phyloP scores from a whole-genome alignment of 345 rosid genomes.

The Excoecaria agallocha region DNA sequence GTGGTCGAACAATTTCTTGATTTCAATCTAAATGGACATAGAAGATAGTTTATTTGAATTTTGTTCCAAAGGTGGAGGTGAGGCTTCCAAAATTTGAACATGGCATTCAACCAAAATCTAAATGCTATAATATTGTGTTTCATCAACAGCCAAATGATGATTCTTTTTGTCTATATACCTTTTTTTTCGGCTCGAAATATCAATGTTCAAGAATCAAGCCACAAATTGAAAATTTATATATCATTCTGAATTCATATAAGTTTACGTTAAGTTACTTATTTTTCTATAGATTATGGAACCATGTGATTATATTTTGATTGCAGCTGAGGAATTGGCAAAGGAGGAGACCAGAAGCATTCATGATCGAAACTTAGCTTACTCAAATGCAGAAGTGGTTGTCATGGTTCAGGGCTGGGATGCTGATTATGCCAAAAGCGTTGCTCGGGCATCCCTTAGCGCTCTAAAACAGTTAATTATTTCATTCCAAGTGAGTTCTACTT shows the following conservation, averaged over 20 bases:
- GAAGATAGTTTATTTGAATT: neutral
- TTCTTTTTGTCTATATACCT: too few species aligned
- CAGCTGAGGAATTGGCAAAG: slow-evolving; percentile 77
- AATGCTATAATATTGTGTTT: too few species aligned
- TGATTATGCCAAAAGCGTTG: slow-evolving; percentile 67
- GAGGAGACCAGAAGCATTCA: slow-evolving; percentile 62
- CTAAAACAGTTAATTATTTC: slow-evolving; percentile 71
- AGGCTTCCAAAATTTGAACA: too few species aligned
- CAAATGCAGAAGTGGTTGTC: slow-evolving; percentile 84
- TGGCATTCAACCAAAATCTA: too few species aligned
- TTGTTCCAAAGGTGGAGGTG: too few species aligned
- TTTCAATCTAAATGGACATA: neutral
- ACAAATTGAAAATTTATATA: too few species aligned
- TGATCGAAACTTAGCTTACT: slow-evolving; percentile 54
- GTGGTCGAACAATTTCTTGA: neutral
- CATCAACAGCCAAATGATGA: too few species aligned
- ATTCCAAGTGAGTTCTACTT: slow-evolving; percentile 43
- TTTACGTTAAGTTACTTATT: too few species aligned
- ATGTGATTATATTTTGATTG: neutral
- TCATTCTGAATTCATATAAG: too few species aligned
- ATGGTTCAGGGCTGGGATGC: slow-evolving; percentile 87
- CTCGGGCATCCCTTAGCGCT: slow-evolving; percentile 84
- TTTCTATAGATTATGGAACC: too few species aligned
- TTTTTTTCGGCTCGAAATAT: too few species aligned
- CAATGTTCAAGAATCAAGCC: too few species aligned